Conservation (phyloP, 805 yeast genomes). For the Lipomyces lipofer region DNA sequence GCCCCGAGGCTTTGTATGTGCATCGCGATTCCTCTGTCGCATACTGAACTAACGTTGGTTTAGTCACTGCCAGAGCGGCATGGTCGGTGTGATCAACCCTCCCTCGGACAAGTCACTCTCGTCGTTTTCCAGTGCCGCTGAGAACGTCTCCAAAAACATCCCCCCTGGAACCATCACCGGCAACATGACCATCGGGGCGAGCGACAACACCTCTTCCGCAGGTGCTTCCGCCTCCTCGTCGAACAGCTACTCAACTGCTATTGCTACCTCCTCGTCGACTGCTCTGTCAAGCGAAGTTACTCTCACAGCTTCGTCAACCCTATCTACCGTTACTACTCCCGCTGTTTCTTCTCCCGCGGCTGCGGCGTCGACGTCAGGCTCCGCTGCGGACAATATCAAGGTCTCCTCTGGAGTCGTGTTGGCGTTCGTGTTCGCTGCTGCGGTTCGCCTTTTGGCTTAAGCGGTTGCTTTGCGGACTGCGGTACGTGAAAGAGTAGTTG, state of each 20-base stretch:
- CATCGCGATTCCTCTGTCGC: not conserved
- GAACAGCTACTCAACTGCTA: not conserved
- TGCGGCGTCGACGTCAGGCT: not conserved
- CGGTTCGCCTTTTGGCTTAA: not conserved
- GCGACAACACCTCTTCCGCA: not conserved
- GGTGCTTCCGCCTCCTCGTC: conserved; percentile 1
- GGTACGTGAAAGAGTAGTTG: too few species aligned
- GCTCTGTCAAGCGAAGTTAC: conserved; percentile 8
- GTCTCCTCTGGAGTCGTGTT: not conserved
- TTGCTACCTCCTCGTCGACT: conserved; percentile 12
- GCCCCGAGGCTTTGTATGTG: conserved; percentile 30
- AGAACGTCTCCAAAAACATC: conserved; percentile 9
- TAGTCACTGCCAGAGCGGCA: conserved; percentile 33
- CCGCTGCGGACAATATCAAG: not conserved
- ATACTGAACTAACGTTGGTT: not conserved
- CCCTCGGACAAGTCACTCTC: conserved; percentile 23
- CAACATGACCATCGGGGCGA: conserved; percentile 15
- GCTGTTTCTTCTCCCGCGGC: conserved; percentile 9
- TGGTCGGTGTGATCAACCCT: conserved; percentile 35
- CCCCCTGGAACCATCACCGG: conserved; percentile 20
- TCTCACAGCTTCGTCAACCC: conserved; percentile 10
- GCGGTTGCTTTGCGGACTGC: too few species aligned
- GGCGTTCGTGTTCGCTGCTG: not conserved
- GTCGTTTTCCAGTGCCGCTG: conserved; percentile 22
- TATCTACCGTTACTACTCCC: conserved; percentile 8